Conservation (phyloP, 805 yeast species). For the Clavispora santaluciae region DNA sequence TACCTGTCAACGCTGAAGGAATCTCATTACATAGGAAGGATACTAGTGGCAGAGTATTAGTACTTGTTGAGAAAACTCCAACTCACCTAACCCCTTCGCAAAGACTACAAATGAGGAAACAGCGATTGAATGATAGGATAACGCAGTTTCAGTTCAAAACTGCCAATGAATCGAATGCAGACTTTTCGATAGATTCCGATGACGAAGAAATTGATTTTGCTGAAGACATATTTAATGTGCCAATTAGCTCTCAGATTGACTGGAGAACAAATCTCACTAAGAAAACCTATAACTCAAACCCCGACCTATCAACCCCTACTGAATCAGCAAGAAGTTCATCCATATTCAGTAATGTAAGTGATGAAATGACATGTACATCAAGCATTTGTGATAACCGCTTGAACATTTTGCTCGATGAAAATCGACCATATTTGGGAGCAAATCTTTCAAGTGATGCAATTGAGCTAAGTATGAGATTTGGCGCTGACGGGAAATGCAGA, state of each 20-base stretch:
- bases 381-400: background rate
- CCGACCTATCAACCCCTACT: background rate
- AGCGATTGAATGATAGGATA: slow-evolving; percentile 22
- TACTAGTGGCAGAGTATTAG: background rate
- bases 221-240: background rate
- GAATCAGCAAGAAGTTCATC: background rate
- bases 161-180: background rate
- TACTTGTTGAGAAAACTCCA: slow-evolving; percentile 22
- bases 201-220: slow-evolving; percentile 1
- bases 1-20: background rate
- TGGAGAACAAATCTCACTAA: background rate
- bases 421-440: background rate
- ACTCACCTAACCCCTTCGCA: slow-evolving; percentile 26
- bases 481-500: background rate
- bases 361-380: background rate
- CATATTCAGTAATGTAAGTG: background rate
- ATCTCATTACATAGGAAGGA: background rate
- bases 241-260: background rate
- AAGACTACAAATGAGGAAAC: slow-evolving; percentile 23
- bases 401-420: background rate
- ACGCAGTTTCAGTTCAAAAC: slow-evolving; percentile 13
- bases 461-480: background rate
- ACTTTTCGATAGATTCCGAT: background rate
- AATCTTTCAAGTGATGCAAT: slow-evolving; percentile 1
- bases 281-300: background rate